A percentile compares a stretch with the other conserved stretches of the same genome.
Conservation (phyloP, 2,329 filamentous ascomycete species). For the Hirsutella minnesotensis region DNA sequence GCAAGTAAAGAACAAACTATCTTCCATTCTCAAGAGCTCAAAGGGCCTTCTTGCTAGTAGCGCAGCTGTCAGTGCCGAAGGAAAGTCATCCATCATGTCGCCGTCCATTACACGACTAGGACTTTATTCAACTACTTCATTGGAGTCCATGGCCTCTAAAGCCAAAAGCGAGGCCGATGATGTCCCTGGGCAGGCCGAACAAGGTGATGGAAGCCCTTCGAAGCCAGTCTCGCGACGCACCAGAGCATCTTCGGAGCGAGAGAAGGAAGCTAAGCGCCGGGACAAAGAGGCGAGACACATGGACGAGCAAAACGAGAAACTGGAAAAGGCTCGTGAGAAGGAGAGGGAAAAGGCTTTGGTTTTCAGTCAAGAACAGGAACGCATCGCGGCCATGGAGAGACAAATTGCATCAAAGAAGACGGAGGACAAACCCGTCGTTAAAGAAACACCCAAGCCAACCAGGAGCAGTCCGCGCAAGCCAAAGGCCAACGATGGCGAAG, state of each 20-base stretch:
- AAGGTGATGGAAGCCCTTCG: constrained; percentile 25
- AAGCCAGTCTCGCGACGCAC: constrained; percentile 35
- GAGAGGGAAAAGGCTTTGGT: constrained; percentile 56
- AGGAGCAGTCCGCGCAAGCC: constrained; percentile 41
- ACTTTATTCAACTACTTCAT: constrained; percentile 31
- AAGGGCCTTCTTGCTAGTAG: constrained; percentile 77
- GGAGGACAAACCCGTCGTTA: constrained; percentile 28
- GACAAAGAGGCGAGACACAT: constrained; percentile 53
- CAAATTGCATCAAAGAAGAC: constrained; percentile 41
- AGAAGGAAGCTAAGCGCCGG: constrained; percentile 52
- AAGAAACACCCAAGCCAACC: constrained; percentile 30
- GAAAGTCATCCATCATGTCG: constrained; percentile 42
- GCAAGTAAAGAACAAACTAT: constrained; percentile 85
- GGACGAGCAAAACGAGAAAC: constrained; percentile 47
- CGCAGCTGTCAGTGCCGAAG: constrained; percentile 49
- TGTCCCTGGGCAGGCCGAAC: constrained; percentile 7
- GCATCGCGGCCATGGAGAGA: constrained; percentile 39
- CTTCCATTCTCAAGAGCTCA: constrained; percentile 80
- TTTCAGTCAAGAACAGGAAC: constrained; percentile 47
- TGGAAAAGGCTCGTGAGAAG: constrained; percentile 57
- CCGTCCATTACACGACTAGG: constrained; percentile 37
- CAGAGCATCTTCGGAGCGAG: constrained; percentile 47
- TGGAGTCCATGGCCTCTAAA: constrained; percentile 30
- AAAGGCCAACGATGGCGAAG: constrained; percentile 18
- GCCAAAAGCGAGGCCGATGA: constrained; percentile 10